Evolutionary conservation across 345 rosid genomes (phyloP), one percentile per base, ranked within the genome.

Genomic region (Cardamine resedifolia): DNA sequence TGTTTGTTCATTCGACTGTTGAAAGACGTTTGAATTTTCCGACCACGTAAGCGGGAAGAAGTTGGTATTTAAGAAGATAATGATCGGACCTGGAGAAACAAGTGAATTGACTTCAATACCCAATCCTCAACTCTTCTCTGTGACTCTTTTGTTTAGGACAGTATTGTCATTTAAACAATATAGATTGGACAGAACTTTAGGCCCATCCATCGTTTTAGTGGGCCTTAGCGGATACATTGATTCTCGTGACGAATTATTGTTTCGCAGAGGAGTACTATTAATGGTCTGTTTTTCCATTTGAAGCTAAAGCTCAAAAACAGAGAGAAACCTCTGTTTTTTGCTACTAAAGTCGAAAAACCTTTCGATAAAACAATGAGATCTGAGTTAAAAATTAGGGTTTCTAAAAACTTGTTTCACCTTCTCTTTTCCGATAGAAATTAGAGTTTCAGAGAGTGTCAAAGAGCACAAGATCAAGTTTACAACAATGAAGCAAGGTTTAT

Each of bases 261-360:
- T 16, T 6, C 2, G 7, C 21, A 18, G 4, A 9, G n/a, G 24
- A 30, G 7, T 24, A 5, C 64, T 55, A 56, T 36, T 34, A 34
- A 58, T 58, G 64, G 52, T 50, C 3, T 50, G 52, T 58, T 66
- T 65, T 65, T 36, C 78, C 58, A 50, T 39, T 66, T 59, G n/a
- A 66, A 74, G 78, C 27, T 39, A 30, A 57, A 57, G 47, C 41
- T 3, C 8, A 28, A 6, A 47, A 50, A 39, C 71, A 65, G 77
- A 73, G 71, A 23, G 24, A 34, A 8, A 6, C 8, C 70, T 64
- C 77, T 66, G 77, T 65, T 64, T 43, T 53, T 33, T 56, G 47
- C 71, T 26, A 66, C 44, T 64, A 55, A 52, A 4, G 30, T 57
- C 34, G 10, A 26, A 10, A 27, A 18, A 23, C 10, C 28, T 5